These are phyloP conservation scores for Cercospora sojina DNA, from an alignment of 2,329 filamentous ascomycete species.

Conservation along the genomic window DNA sequence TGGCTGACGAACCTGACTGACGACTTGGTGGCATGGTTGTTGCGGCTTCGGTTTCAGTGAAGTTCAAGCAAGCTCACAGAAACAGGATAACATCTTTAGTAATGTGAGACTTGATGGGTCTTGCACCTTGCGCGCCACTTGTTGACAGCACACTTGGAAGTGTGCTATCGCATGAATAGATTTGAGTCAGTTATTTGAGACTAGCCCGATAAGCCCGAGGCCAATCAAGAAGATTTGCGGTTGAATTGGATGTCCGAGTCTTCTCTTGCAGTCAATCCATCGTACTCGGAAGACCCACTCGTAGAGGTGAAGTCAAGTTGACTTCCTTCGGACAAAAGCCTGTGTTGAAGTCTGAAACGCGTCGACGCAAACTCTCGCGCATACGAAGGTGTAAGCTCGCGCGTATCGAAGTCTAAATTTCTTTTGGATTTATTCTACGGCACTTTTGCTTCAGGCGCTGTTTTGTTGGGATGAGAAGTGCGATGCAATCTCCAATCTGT, in stretches of 20 bases:
- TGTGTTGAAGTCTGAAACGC: slow-evolving; percentile 5
- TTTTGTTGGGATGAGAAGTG: not conserved
- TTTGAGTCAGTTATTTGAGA: not conserved
- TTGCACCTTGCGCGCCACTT: not conserved
- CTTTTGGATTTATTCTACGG: not conserved
- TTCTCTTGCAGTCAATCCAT: not conserved
- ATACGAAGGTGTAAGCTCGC: not conserved
- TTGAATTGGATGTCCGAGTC: not conserved
- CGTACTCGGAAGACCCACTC: not conserved
- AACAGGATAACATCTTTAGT: not conserved
- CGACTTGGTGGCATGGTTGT: not conserved
- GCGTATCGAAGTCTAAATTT: not conserved
- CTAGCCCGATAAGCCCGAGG: no score
- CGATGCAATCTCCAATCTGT: not conserved
- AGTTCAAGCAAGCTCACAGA: not conserved
- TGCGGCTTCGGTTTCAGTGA: not conserved
- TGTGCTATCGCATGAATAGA: not conserved
- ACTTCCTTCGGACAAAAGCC: slow-evolving; percentile 4
- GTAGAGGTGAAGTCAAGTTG: slow-evolving; percentile 14
- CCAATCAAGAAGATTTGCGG: not conserved
- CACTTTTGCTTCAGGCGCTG: not conserved
- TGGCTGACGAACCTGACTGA: not conserved
- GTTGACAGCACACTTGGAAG: not conserved
- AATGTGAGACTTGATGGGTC: not conserved
- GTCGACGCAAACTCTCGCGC: not conserved